phyloP scores from a whole-genome alignment of 108 stramenopile species.

The Fistulifera solaris region DNA sequence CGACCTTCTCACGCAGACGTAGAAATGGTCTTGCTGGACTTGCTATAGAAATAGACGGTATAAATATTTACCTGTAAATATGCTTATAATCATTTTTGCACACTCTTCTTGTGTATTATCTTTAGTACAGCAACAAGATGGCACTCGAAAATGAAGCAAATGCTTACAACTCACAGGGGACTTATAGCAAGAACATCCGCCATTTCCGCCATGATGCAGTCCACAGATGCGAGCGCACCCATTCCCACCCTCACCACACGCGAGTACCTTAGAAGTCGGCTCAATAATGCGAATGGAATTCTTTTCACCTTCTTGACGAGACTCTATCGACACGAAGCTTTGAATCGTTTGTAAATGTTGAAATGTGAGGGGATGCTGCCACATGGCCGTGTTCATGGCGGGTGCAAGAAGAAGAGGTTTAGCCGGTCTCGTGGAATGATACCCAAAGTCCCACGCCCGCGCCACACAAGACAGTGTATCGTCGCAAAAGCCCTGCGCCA shows the following conservation, averaged over 20 bases:
- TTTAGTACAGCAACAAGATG: no score
- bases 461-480: slow-evolving; percentile 74
- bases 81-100: no score
- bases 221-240: slow-evolving; percentile 75
- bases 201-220: slow-evolving; percentile 27
- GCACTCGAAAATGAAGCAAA: no score
- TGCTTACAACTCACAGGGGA: no score
- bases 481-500: slow-evolving; percentile 81
- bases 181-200: no score
- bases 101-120: no score
- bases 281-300: slow-evolving; percentile 21
- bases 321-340: slow-evolving; percentile 32
- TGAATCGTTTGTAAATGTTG: slow-evolving; percentile 48
- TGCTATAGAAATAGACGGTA: slow-evolving; percentile 28
- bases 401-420: slow-evolving; percentile 86
- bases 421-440: slow-evolving; percentile 15
- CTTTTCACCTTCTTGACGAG: slow-evolving; percentile 5
- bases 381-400: slow-evolving; percentile 95
- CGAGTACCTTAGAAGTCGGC: slow-evolving; percentile 61
- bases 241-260: slow-evolving; percentile 81
- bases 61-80: no score
- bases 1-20: slow-evolving; percentile 48
- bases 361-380: slow-evolving; percentile 79
- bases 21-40: slow-evolving; percentile 77
- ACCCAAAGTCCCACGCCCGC: slow-evolving; percentile 85